Percentiles rank a stretch among this genome's conserved stretches.
Evolutionary conservation across 2,329 filamentous ascomycete species (phyloP).

Genomic region (Keithomyces neogunnii): DNA sequence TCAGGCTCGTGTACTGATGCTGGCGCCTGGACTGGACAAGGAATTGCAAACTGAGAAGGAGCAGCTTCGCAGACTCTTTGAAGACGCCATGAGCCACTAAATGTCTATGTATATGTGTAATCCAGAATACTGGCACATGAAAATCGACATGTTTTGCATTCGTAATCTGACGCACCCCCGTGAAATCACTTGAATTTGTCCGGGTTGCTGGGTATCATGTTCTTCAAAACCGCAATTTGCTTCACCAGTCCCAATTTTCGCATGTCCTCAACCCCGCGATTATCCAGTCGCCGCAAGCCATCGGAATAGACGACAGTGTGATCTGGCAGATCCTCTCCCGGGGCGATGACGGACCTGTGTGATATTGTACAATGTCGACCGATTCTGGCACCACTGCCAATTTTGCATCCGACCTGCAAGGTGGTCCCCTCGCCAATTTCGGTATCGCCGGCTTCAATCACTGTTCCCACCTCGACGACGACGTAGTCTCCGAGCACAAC

Average conservation of each 20-base stretch:
- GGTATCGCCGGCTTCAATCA: constrained; percentile 55
- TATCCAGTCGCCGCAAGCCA: constrained; percentile 49
- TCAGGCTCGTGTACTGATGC: constrained; percentile 80
- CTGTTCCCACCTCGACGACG: constrained; percentile 49
- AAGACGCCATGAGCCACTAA: constrained; percentile 41
- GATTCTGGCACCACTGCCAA: constrained; percentile 52
- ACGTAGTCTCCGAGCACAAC: constrained; percentile 53
- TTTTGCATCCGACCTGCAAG: constrained; percentile 50
- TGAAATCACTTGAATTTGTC: constrained; percentile 34
- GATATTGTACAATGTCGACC: constrained; percentile 67
- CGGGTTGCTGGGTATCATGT: constrained; percentile 57
- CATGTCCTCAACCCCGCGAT: constrained; percentile 51
- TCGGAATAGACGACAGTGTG: constrained; percentile 63
- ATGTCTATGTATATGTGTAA: background rate
- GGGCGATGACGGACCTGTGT: constrained; percentile 49
- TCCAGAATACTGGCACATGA: background rate
- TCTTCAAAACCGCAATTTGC: constrained; percentile 59
- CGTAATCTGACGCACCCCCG: background rate
- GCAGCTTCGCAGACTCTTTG: constrained; percentile 62
- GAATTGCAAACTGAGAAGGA: constrained; percentile 64
- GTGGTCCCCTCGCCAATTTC: constrained; percentile 51
- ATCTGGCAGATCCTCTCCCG: constrained; percentile 52
- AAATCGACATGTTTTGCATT: background rate
- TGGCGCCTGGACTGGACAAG: constrained; percentile 72
- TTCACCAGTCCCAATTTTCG: constrained; percentile 56